A percentile compares a stretch with the other conserved stretches of the same genome.
phyloP scores from a whole-genome alignment of 495 filamentous ascomycete species.

The Articulospora tetracladia region DNA sequence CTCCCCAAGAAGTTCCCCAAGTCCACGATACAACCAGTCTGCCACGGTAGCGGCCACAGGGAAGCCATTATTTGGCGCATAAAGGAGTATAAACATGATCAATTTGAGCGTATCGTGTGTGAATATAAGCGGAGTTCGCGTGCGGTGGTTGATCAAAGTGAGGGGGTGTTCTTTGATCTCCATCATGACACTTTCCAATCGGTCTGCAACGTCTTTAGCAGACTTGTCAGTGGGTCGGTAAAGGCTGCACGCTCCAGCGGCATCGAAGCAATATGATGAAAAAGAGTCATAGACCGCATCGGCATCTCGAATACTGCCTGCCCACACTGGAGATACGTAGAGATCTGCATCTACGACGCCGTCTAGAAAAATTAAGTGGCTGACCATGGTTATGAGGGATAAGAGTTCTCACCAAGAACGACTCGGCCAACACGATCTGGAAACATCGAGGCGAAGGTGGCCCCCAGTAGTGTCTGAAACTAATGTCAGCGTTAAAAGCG shows the following conservation, averaged over 20 bases:
- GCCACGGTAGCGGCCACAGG: conserved; percentile 28
- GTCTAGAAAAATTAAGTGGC: conserved; percentile 28
- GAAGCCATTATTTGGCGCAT: conserved; percentile 32
- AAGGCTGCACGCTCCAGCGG: conserved; percentile 27
- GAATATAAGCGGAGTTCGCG: conserved; percentile 33
- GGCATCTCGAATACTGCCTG: conserved; percentile 33
- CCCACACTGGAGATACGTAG: conserved; percentile 32
- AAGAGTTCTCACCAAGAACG: conserved; percentile 21
- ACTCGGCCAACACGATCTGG: conserved; percentile 41
- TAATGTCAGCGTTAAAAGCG: neutral
- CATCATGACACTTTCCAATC: conserved; percentile 37
- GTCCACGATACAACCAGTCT: conserved; percentile 16
- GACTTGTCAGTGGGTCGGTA: conserved; percentile 28
- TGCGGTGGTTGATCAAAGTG: conserved; percentile 33
- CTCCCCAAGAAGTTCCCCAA: neutral
- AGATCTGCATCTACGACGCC: conserved; percentile 47
- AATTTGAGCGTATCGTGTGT: conserved; percentile 29
- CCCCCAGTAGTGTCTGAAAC: conserved; percentile 51
- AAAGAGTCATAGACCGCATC: conserved; percentile 37
- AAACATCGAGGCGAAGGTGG: conserved; percentile 50
- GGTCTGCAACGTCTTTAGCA: conserved; percentile 38
- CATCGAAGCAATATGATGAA: conserved; percentile 35
- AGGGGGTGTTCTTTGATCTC: conserved; percentile 41
- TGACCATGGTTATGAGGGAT: neutral
- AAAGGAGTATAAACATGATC: conserved; percentile 33